Evolutionary conservation across 208 protist species (phyloP).

Genomic region (Herpetomonas muscarum): DNA sequence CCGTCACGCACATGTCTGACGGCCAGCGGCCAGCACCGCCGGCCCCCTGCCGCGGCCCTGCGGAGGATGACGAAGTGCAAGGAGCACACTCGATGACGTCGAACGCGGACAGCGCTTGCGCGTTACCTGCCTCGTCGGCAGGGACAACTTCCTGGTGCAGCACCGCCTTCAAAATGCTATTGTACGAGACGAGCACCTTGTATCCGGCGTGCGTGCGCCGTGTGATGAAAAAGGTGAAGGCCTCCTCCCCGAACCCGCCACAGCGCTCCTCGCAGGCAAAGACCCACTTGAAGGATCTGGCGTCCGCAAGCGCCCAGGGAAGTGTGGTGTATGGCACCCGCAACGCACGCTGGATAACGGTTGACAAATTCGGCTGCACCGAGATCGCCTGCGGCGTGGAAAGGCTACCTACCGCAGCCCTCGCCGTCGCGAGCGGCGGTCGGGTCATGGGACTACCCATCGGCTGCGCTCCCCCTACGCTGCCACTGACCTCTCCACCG

Average conservation of each 20-base stretch:
- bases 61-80: not conserved
- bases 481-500: not conserved
- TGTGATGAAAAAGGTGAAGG: conserved; percentile 51
- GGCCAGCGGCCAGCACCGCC: not conserved
- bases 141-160: conserved; percentile 15
- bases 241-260: conserved; percentile 26
- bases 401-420: not conserved
- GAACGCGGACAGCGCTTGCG: conserved; percentile 27
- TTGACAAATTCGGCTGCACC: not conserved
- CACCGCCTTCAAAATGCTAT: conserved; percentile 37
- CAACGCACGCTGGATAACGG: conserved; percentile 7
- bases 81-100: conserved; percentile 39
- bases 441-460: not conserved
- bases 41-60: not conserved
- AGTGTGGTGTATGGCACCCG: conserved; percentile 22
- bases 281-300: conserved; percentile 47
- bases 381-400: too few relatives aligned
- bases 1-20: conserved; percentile 14
- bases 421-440: conserved; percentile 2
- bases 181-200: conserved; percentile 41
- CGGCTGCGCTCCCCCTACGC: not conserved
- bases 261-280: conserved; percentile 43
- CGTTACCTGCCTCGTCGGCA: conserved; percentile 1
- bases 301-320: conserved; percentile 49
- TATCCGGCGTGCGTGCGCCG: conserved; percentile 57